Evolutionary conservation across 176 grass and related monocot species (phyloP).

Genomic region (Carex kokanica): DNA sequence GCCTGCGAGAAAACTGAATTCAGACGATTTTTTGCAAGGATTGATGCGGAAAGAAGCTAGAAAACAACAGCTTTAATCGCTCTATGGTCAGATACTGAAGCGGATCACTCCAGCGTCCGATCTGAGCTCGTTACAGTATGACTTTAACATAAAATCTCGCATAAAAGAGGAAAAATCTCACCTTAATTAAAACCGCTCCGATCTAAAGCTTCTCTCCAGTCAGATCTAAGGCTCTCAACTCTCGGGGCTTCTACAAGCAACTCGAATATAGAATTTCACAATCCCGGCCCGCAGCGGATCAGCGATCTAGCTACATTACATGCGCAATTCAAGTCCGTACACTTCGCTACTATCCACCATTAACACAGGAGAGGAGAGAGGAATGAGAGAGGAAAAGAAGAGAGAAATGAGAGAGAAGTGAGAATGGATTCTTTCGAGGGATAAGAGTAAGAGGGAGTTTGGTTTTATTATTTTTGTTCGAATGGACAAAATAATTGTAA

Average conservation of each 20-base stretch:
- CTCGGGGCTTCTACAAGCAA: background rate
- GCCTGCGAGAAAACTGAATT: slow-evolving; percentile 19
- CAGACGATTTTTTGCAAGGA: slow-evolving; percentile 12
- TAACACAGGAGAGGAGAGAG: background rate
- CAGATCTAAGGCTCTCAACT: slow-evolving; percentile 14
- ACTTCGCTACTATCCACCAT: background rate
- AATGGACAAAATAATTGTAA: background rate
- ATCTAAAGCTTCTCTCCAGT: slow-evolving; percentile 1
- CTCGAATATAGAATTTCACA: slow-evolving; percentile 9
- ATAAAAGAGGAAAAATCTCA: background rate
- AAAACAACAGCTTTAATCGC: slow-evolving; percentile 25
- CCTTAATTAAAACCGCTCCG: background rate
- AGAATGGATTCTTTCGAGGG: slow-evolving; percentile 10
- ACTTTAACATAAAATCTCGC: slow-evolving; percentile 12
- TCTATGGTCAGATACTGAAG: slow-evolving; percentile 10
- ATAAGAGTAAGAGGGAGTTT: slow-evolving; percentile 21
- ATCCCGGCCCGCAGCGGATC: background rate
- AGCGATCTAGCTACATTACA: slow-evolving; percentile 27
- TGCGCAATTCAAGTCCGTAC: background rate
- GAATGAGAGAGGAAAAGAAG: slow-evolving; percentile 1
- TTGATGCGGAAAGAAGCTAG: slow-evolving; percentile 18
- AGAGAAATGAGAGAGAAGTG: background rate
- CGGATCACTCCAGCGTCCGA: slow-evolving; percentile 1
- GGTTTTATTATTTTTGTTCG: background rate
- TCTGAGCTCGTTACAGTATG: background rate